Evolutionary conservation across 2,329 filamentous ascomycete genomes (phyloP), one percentile per base, ranked within the genome.

Genomic region (Neofusicoccum ribis): DNA sequence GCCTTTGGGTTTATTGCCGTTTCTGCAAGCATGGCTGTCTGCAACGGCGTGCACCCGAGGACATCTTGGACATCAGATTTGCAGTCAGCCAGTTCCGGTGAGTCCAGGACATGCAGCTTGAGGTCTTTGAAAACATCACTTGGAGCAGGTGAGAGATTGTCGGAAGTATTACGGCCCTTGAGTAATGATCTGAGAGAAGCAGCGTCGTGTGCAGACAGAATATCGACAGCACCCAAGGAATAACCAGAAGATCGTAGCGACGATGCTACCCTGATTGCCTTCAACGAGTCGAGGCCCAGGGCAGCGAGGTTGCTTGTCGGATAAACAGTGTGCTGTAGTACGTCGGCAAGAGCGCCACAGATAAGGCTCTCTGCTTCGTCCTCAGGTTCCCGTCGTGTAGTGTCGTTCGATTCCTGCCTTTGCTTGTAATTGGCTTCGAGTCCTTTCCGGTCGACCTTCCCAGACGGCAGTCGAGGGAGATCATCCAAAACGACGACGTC

Each of bases 11-110:
- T 81, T 17, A 80, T 81, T 2, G 82, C 76, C 0, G 91, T 93
- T 77, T 96, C 92, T 0, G 86, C 82, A 15, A 97, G 82, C 92
- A 97, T 96, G 1, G 91, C 88, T 17, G 84, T 80, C 71, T 97
- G 93, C 9, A 95, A 81, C 14, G 88, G 84, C 3, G 89, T 93
- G 73, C 91, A 95, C 4, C 84, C 83, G 17, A 85, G 71, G 4
- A 86, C 74, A 31, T 79, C 77, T 17, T 79, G 73, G 20, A 77
- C 56, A 3, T 71, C 37, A 23, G 61, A 59, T 17, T n/a, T 17
- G 3, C 56, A 23, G 20, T 7, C 2, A 12, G 34, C n/a, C 5
- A 75, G 44, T 31, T 71, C 70, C 14, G 66, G 63, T 36, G 65
- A 36, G 14, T 44, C 34, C 11, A 68, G 49, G 7, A 62, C 36